Base-by-base conservation (phyloP, 768 basidiomycete species). In the Suillus fuscotomentosus region DNA sequence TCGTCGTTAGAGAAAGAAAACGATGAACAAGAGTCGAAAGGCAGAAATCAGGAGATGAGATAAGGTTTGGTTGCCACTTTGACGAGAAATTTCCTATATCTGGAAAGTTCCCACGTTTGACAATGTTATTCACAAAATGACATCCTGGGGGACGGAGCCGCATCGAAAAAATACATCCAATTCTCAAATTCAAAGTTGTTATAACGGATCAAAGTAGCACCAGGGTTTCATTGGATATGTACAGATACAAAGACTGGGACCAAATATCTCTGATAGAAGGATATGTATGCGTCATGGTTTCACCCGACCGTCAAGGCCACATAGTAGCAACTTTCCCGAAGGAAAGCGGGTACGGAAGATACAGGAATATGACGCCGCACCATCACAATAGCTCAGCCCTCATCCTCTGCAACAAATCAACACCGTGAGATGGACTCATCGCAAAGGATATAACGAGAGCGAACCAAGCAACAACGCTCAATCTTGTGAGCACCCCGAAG, bases 341-440 rank as follows among this genome's bases (percentile, higher is more conserved):
- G 72, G 70, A 75, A 70, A 77, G 73, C 60, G 76, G 73, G 78
- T 89, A 88, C 88, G 85, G 88, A 80, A 86, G 84, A 86, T 88
- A 82, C 80, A 88, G 88, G 86, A 89, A 91, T 90, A 91, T 91
- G 84, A 89, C 86, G 86, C 86, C 82, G 80, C 83, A 69, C 73
- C 65, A 68, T 74, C 72, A 67, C 72, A 75, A 73, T 73, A 77
- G 77, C 82, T 80, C 75, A 81, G 81, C 81, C 73, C 79, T 72
- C 76, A 68, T 70, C 70, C 68, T 70, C 63, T 60, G 61, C 60
- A 70, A 71, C 82, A 80, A 85, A 78, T 87, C 87, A 73, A 88
- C 85, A 79, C 85, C 81, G 71, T 69, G 42, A 72, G 74, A 79
- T 66, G 81, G 82, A 86, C 82, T 82, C 81, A 80, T 77, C 67